Conservation (phyloP, 345 rosid genomes). For the Camelina sativa region DNA sequence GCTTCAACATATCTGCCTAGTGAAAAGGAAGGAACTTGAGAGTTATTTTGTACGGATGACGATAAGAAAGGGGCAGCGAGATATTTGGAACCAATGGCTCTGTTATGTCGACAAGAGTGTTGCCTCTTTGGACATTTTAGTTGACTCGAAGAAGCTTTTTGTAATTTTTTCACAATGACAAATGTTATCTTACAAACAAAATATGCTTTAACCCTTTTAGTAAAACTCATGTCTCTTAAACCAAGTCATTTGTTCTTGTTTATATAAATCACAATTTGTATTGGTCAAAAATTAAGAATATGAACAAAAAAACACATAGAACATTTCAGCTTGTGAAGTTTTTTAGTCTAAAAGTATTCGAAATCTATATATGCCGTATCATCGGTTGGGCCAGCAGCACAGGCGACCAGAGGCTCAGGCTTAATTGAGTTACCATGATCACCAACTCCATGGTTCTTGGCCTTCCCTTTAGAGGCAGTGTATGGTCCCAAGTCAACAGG, state of each 20-base stretch:
- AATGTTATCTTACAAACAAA: background rate
- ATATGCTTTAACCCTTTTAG: slow-evolving; percentile 1
- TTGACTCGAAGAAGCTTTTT: background rate
- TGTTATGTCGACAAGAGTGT: slow-evolving; percentile 16
- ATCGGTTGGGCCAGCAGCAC: slow-evolving; percentile 48
- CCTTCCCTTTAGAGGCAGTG: slow-evolving; percentile 49
- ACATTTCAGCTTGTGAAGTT: slow-evolving; percentile 1
- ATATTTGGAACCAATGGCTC: slow-evolving; percentile 33
- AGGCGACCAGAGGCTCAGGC: slow-evolving; percentile 31
- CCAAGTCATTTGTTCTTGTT: slow-evolving; percentile 6
- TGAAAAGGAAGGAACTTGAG: slow-evolving; percentile 6
- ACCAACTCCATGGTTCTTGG: slow-evolving; percentile 35
- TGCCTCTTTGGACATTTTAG: slow-evolving; percentile 22
- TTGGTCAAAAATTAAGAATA: slow-evolving; percentile 39
- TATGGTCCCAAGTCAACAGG: slow-evolving; percentile 72
- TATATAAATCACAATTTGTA: slow-evolving; percentile 34
- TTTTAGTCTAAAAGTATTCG: slow-evolving; percentile 61
- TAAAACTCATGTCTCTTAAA: slow-evolving; percentile 2
- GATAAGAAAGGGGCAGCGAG: slow-evolving; percentile 33
- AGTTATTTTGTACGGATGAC: slow-evolving; percentile 10
- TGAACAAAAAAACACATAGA: slow-evolving; percentile 28
- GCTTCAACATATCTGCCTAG: slow-evolving; percentile 30
- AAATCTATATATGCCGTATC: slow-evolving; percentile 66
- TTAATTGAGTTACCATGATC: slow-evolving; percentile 36
- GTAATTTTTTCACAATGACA: slow-evolving; percentile 3